A percentile compares a stretch with the other conserved stretches of the same genome.
Conservation (phyloP, 805 yeast species). For the Maudiozyma turicensis region DNA sequence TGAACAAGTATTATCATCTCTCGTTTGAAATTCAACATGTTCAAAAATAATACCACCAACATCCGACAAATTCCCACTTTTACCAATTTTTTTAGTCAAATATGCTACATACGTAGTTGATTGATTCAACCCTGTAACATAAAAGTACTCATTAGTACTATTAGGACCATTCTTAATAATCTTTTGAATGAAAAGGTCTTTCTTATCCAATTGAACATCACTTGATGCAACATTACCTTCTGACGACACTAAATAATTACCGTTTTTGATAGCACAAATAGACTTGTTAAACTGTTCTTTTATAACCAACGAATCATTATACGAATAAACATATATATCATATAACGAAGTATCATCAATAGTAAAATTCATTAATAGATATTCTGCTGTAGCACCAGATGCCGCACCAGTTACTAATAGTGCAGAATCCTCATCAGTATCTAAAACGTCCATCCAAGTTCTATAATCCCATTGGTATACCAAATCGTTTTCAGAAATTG, state of each 20-base stretch:
- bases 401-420: slow-evolving; percentile 51
- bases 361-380: slow-evolving; percentile 9
- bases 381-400: slow-evolving; percentile 25
- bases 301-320: slow-evolving; percentile 31
- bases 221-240: slow-evolving; percentile 8
- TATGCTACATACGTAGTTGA: slow-evolving; percentile 58
- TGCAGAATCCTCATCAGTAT: slow-evolving; percentile 61
- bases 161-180: slow-evolving; percentile 38
- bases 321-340: slow-evolving; percentile 40
- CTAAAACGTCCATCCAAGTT: slow-evolving; percentile 48
- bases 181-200: slow-evolving; percentile 14
- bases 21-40: slow-evolving; percentile 48
- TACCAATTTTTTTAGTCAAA: slow-evolving; percentile 39
- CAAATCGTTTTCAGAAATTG: slow-evolving; percentile 52
- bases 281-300: slow-evolving; percentile 37
- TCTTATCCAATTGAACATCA: slow-evolving; percentile 9
- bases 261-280: slow-evolving; percentile 62
- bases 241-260: slow-evolving; percentile 32
- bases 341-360: slow-evolving; percentile 21
- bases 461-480: slow-evolving; percentile 62
- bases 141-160: slow-evolving; percentile 50
- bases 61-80: slow-evolving; percentile 20
- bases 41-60: slow-evolving; percentile 59
- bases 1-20: slow-evolving; percentile 51
- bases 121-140: slow-evolving; percentile 47